A percentile compares a stretch with the other conserved stretches of the same genome.
Conservation (phyloP, 2,329 filamentous ascomycete genomes). For the Penicillium psychrosexuale region DNA sequence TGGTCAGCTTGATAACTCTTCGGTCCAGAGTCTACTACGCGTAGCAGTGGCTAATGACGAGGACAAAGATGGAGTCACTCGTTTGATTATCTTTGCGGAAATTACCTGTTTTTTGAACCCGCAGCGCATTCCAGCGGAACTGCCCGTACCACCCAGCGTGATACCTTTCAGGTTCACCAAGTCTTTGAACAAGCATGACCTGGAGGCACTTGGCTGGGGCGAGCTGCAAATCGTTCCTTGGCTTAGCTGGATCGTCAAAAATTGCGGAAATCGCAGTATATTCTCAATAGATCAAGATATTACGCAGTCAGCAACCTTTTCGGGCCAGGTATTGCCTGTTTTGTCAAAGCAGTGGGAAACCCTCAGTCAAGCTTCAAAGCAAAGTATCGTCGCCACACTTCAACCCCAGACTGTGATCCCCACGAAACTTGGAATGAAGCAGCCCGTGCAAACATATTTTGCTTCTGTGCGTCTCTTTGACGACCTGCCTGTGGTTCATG, state of each 20-base stretch:
- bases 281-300: conserved; percentile 65
- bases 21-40: conserved; percentile 68
- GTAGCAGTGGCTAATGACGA: conserved; percentile 62
- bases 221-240: conserved; percentile 81
- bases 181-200: conserved; percentile 60
- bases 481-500: conserved; percentile 78
- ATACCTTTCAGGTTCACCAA: conserved; percentile 83
- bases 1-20: conserved; percentile 69
- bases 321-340: conserved; percentile 71
- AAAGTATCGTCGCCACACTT: conserved; percentile 62
- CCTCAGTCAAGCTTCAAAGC: conserved; percentile 64
- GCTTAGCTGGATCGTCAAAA: conserved; percentile 75
- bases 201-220: conserved; percentile 81
- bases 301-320: conserved; percentile 68
- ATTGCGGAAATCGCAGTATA: conserved; percentile 54
- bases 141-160: conserved; percentile 77
- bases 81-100: conserved; percentile 71
- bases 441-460: conserved; percentile 84
- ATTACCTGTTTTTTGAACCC: conserved; percentile 73
- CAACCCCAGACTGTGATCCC: conserved; percentile 73
- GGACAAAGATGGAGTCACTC: conserved; percentile 58
- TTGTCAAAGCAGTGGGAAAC: conserved; percentile 88
- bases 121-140: conserved; percentile 73
- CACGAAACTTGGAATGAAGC: conserved; percentile 85
- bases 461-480: conserved; percentile 92